Evolutionary conservation across 768 basidiomycete species (phyloP), one percentile per base, ranked within the genome.

Genomic region (Albatrellus ellisii): DNA sequence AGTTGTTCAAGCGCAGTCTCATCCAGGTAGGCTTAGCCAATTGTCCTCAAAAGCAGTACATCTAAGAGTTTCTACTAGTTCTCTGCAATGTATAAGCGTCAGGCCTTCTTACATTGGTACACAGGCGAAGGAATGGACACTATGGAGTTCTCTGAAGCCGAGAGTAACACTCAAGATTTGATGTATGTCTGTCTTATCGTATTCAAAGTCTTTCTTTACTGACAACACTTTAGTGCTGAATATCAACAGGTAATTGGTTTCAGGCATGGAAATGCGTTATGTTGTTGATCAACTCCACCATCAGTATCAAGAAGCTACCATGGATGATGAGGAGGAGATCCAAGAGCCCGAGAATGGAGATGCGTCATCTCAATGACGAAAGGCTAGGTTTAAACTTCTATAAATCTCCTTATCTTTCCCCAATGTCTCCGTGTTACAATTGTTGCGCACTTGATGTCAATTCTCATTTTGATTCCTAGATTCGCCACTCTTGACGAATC

Each of bases 71-170:
- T 10, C 35, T 34, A 7, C 21, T 53, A 88, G 81, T 91, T 88
- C 59, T 47, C 72, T 0, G 61, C 68, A 4, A 90, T 92, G 85
- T 91, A 73, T 62, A 85, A 81, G 56, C 73, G 88, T 24, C 68
- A 70, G 34, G 90, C 90, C 4, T 94, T 86, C 69, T 60, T 92
- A 44, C 87, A 91, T 57, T 90, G 87, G 85, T 91, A 89, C 57
- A 83, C 77, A 7, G 82, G 76, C 10, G 89, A 92, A 58, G 89
- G 89, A 32, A 91, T 92, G 90, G 90, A 91, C 56, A 56, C 71
- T 14, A 72, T 79, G 79, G 74, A 90, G 60, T 88, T 90, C 59
- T 72, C 81, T 0, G 87, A 90, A 58, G 87, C 88, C 0, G 86
- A 89, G 63, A 88, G 81, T 55, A 88, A 89, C 56, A 65, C 73